Percentiles rank a stretch among this genome's conserved stretches.
These are phyloP conservation scores for Amorphotheca resinae DNA, from an alignment of 495 filamentous ascomycete genomes.

Conservation along the genomic window DNA sequence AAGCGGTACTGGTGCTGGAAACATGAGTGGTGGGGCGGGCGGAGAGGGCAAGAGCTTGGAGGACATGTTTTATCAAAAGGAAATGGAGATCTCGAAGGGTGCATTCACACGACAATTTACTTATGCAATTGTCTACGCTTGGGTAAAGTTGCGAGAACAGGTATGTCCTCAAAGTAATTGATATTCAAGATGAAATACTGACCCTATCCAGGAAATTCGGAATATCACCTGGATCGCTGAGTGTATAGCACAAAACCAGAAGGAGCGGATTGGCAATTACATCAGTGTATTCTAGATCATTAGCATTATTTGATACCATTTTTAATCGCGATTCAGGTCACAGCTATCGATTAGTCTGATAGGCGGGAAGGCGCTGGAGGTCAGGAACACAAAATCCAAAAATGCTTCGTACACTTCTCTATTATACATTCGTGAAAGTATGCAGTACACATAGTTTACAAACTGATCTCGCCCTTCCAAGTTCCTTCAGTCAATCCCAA, in stretches of 20 bases:
- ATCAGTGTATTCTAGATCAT: slow-evolving; percentile 76
- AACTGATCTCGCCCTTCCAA: slow-evolving; percentile 75
- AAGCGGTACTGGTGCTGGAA: slow-evolving; percentile 52
- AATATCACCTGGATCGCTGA: slow-evolving; percentile 99
- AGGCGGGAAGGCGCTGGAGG: slow-evolving; percentile 17
- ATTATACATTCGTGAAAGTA: slow-evolving; percentile 23
- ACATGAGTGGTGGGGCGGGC: slow-evolving; percentile 67
- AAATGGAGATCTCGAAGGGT: slow-evolving; percentile 94
- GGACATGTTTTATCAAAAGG: slow-evolving; percentile 97
- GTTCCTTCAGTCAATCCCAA: slow-evolving; percentile 77
- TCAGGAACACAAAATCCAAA: slow-evolving; percentile 9
- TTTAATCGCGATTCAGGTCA: slow-evolving; percentile 6
- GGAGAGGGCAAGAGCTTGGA: slow-evolving; percentile 83
- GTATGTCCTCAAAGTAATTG: slow-evolving; percentile 41
- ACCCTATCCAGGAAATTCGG: slow-evolving; percentile 62
- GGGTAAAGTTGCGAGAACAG: slow-evolving; percentile 96
- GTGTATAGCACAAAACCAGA: slow-evolving; percentile 99
- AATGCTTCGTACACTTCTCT: slow-evolving; percentile 6
- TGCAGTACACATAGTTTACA: slow-evolving; percentile 33
- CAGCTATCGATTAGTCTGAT: slow-evolving; percentile 7
- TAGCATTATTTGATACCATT: background rate
- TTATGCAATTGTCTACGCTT: slow-evolving; percentile 87
- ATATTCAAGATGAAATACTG: slow-evolving; percentile 1
- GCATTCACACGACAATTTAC: slow-evolving; percentile 97
- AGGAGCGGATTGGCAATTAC: slow-evolving; percentile 96